Evolutionary conservation across 108 stramenopile species (phyloP).

Genomic region (Conticribra guillardii): DNA sequence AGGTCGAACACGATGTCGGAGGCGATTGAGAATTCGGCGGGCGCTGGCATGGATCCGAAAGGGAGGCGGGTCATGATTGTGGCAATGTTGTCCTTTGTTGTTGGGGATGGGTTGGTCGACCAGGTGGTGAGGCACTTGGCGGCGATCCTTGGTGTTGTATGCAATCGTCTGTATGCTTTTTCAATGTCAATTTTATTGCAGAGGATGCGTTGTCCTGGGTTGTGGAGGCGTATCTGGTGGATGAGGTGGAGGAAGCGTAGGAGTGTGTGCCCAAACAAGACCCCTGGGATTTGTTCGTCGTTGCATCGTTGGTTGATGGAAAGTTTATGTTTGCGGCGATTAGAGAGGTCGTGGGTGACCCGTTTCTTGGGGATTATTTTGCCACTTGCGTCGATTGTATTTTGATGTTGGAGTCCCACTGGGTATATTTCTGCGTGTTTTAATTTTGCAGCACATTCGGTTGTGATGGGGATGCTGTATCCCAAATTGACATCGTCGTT

Average conservation of each 20-base stretch:
- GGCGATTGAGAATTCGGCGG: constrained; percentile 11
- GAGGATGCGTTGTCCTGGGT: constrained; percentile 15
- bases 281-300: background rate
- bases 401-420: no score
- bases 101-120: background rate
- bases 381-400: no score
- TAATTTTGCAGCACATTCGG: no score
- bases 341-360: constrained; percentile 16
- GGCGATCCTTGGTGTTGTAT: constrained; percentile 6
- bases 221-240: constrained; percentile 11
- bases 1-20: constrained; percentile 22
- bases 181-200: constrained; percentile 29
- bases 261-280: constrained; percentile 4
- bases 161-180: constrained; percentile 16
- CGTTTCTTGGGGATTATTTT: constrained; percentile 26
- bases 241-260: constrained; percentile 13
- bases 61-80: constrained; percentile 14
- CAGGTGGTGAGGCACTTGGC: constrained; percentile 9
- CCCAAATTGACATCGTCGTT: no score
- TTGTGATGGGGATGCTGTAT: no score
- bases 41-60: constrained; percentile 22
- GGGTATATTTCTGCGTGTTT: constrained; percentile 13
- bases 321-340: no score
- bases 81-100: no score
- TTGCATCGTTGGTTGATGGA: constrained; percentile 19